Base-by-base conservation (phyloP, 305 asterid species). In the Caryopteris hybrid region DNA sequence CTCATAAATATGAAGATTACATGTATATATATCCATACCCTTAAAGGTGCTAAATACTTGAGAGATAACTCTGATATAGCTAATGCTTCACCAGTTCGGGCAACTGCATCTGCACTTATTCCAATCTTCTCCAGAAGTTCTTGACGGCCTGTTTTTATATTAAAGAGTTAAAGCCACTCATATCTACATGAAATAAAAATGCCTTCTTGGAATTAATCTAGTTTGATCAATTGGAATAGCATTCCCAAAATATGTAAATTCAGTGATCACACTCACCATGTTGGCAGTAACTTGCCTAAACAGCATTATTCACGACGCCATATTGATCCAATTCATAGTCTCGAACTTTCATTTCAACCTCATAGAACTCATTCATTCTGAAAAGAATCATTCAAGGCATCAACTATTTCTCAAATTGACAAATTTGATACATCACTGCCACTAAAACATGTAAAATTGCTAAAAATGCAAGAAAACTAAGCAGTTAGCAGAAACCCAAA, bases 281-380 rank as follows among this genome's bases (percentile, higher is more conserved):
- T 74, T 91, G 99, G 76, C 99, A 94, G 73, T 91, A 94, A 74
- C 87, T 86, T 64, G 96, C 91, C 70, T 87, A 91, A 62, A 86
- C 50, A 65, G 96, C 96, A 79, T 91, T 89, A 42, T 94, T 94
- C 53, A 94, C 96, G 36, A 94, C 99, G 5, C 95, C 96, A 64
- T 86, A 94, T 74, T 94, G 97, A 81, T 94, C 99, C 85, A 91
- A 79, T 73, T 91, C 99, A 39, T 87, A 91, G 81, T 94, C 99
- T 65, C 96, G 80, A 31, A 94, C 99, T 79, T 91, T 86, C 60
- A 91, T 85, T 78, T 89, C 93, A 34, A 91, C 72, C 66, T 89
- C 91, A 77, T 89, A 91, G 72, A 84, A 91, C 18, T 70, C 78
- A 17, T 41, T 69, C 89, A 85, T 84, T 75, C 96, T 94, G 85